Base-by-base conservation (phyloP, 148 eudicot species). In the Amaranthus hypochondriacus region DNA sequence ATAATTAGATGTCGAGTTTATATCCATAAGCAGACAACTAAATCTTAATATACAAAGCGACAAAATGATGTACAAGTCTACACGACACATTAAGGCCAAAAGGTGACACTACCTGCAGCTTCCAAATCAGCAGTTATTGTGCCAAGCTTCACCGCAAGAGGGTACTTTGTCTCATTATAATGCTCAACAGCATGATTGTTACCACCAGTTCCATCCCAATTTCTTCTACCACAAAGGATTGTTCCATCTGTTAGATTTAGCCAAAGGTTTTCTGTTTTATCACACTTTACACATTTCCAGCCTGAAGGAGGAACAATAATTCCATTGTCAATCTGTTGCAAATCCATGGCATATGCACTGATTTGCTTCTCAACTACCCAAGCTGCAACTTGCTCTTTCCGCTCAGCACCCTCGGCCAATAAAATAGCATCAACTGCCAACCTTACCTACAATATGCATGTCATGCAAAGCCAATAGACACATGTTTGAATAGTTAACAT, bases 151-250 rank as follows among this genome's bases (percentile, higher is more conserved):
- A 92, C 98, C 60, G 98, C 93, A 68, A 94, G 88, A 75, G 98
- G 98, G 77, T 83, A 86, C 12, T 78, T 77, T 39, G 97, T 89
- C 58, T 81, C 90, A 62, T 79, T 83, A 66, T 80, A 94, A 83
- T 94, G 91, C 78, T 92, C 92, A 73, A 94, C 76, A 47, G 98
- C 98, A 84, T 94, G 98, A 80, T 94, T 86, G 81, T 92, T 94
- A 70, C 98, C 97, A 67, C 98, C 98, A 80, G 73, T 90, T 72
- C 97, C 98, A 83, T 94, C 98, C 96, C 96, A 94, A 81, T 87
- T 92, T 80, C 72, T 90, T 81, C 98, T 89, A 77, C 98, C 98
- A 80, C 98, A 94, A 9, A 92, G 90, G 75, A 94, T 92, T 83
- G 81, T 84, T 71, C 98, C 98, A 83, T 92, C 97, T 9, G 93